Conservation (phyloP, 257 asterid species). For the Sherardia arvensis region DNA sequence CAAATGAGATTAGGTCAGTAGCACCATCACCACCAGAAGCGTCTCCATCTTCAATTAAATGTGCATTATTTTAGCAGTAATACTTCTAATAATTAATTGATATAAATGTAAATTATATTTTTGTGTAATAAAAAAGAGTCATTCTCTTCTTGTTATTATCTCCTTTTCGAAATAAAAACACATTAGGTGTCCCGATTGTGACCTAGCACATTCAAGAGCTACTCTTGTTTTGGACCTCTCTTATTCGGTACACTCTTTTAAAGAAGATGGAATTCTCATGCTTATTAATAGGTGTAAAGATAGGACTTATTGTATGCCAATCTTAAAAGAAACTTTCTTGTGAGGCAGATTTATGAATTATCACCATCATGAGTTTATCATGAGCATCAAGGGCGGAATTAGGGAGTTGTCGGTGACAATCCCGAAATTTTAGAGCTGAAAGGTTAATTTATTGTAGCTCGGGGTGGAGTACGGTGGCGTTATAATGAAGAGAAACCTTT, state of each 20-base stretch:
- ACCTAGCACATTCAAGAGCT: conserved; percentile 27
- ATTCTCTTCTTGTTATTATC: conserved; percentile 27
- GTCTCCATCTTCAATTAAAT: conserved; percentile 23
- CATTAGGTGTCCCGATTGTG: conserved; percentile 41
- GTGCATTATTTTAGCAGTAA: too few relatives aligned
- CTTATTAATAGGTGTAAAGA: background rate
- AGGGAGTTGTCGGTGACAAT: too few relatives aligned
- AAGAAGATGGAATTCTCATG: background rate
- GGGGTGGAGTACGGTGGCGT: too few relatives aligned
- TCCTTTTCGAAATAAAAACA: conserved; percentile 24
- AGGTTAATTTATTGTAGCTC: too few relatives aligned
- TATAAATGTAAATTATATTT: too few relatives aligned
- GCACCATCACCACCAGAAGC: conserved; percentile 14
- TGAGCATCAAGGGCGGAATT: too few relatives aligned
- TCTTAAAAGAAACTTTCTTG: background rate
- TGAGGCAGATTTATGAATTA: too few relatives aligned
- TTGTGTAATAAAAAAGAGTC: conserved; percentile 16
- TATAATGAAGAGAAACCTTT: too few relatives aligned
- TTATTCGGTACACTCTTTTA: background rate
- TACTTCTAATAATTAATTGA: background rate
- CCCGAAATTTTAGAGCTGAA: too few relatives aligned
- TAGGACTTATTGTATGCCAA: background rate
- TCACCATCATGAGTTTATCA: too few relatives aligned
- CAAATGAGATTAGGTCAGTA: conserved; percentile 12
- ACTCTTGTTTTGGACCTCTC: conserved; percentile 41